A percentile compares a stretch with the other conserved stretches of the same genome.
Evolutionary conservation across 2,329 filamentous ascomycete genomes (phyloP).

Genomic region (Neonectria sp.): DNA sequence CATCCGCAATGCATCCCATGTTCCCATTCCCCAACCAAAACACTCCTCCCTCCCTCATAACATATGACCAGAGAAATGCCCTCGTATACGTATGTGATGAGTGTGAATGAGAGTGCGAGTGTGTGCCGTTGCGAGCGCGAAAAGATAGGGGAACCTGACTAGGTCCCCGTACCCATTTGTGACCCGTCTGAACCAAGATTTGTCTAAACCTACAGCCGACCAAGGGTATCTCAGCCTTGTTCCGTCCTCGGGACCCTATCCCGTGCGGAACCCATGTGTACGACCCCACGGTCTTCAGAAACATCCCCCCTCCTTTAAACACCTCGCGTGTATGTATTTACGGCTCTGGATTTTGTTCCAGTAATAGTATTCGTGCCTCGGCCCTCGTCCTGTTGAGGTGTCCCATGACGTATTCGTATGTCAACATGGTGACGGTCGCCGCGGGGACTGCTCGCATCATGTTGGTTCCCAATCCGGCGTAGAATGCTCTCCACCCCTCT

Average conservation of each 20-base stretch:
- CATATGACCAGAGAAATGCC: conserved; percentile 32
- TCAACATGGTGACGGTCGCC: conserved; percentile 97
- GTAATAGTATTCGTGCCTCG: conserved; percentile 52
- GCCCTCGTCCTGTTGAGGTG: conserved; percentile 62
- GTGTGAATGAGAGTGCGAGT: conserved; percentile 23
- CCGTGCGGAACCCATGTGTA: conserved; percentile 36
- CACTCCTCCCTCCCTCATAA: conserved; percentile 18
- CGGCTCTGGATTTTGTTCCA: conserved; percentile 34
- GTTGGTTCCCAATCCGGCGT: conserved; percentile 97
- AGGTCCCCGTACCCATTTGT: conserved; percentile 34
- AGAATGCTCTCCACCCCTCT: conserved; percentile 97
- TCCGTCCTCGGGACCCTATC: conserved; percentile 32
- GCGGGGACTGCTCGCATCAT: conserved; percentile 96
- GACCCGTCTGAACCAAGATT: conserved; percentile 45
- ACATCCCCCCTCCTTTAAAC: conserved; percentile 32
- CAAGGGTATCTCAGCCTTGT: conserved; percentile 55
- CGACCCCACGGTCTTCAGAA: conserved; percentile 28
- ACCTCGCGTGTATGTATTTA: conserved; percentile 29
- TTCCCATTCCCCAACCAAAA: conserved; percentile 15
- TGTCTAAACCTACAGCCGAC: conserved; percentile 55
- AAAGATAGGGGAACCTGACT: conserved; percentile 35
- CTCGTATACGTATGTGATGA: conserved; percentile 37
- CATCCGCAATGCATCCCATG: conserved; percentile 29
- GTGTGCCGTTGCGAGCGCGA: conserved; percentile 31
- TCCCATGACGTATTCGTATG: conserved; percentile 85